Evolutionary conservation across 1,139 yeast genomes (phyloP).

Genomic region (Barnettozyma hawaiiensis): DNA sequence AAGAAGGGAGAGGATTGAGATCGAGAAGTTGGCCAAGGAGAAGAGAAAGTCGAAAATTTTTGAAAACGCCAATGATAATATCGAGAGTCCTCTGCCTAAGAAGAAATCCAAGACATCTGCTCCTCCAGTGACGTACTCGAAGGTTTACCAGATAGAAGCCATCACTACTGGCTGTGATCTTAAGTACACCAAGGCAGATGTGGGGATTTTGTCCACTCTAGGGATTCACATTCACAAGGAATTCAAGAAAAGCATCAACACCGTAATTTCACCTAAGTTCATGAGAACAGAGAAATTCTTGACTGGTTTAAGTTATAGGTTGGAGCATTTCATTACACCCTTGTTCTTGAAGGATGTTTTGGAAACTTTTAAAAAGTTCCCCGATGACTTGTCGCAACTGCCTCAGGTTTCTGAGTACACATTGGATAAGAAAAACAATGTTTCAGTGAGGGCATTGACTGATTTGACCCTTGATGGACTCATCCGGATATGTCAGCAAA

Average conservation of each 20-base stretch:
- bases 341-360: conserved; percentile 36
- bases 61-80: conserved; percentile 6
- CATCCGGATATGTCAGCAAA: conserved; percentile 26
- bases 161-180: conserved; percentile 63
- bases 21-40: conserved; percentile 17
- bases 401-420: conserved; percentile 30
- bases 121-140: neutral
- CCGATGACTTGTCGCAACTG: conserved; percentile 24
- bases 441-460: conserved; percentile 28
- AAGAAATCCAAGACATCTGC: conserved; percentile 2
- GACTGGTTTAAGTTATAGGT: conserved; percentile 29
- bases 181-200: conserved; percentile 36
- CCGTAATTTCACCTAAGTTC: conserved; percentile 71
- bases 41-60: conserved; percentile 11
- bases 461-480: conserved; percentile 23
- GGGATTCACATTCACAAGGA: conserved; percentile 43
- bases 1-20: conserved; percentile 26
- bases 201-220: conserved; percentile 29
- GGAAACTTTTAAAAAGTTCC: conserved; percentile 27
- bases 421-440: conserved; percentile 30
- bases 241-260: conserved; percentile 37
- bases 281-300: conserved; percentile 84
- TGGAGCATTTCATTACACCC: conserved; percentile 30
- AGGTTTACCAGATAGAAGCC: conserved; percentile 37
- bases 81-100: neutral